These are phyloP conservation scores for Fusarium robinianum DNA, from an alignment of 2,329 filamentous ascomycete genomes.

Conservation along the genomic window DNA sequence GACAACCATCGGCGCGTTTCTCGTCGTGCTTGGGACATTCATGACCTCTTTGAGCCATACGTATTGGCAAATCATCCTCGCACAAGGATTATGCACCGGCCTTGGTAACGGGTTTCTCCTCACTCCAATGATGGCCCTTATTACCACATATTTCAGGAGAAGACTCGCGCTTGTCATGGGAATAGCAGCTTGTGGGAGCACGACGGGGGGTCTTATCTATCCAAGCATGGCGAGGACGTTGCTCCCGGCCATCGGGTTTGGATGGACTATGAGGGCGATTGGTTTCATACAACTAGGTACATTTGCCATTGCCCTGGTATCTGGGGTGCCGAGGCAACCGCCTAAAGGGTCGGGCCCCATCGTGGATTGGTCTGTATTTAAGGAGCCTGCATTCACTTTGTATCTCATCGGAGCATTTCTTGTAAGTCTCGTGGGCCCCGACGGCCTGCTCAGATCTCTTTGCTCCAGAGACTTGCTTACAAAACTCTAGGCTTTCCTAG, in stretches of 20 bases:
- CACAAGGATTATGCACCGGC: conserved; percentile 13
- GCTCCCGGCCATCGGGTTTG: conserved; percentile 8
- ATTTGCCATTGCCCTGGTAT: not conserved
- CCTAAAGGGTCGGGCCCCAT: not conserved
- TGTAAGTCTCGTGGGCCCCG: conserved; percentile 3
- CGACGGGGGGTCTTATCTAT: conserved; percentile 8
- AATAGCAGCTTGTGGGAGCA: conserved; percentile 5
- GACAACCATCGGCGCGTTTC: too few species aligned
- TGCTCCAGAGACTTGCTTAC: conserved; percentile 60
- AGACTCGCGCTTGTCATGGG: conserved; percentile 6
- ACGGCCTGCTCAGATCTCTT: conserved; percentile 52
- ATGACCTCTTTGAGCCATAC: too few species aligned
- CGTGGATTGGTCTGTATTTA: conserved; percentile 11
- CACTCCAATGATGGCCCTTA: conserved; percentile 3
- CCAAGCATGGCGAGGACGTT: conserved; percentile 8
- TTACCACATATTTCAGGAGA: conserved; percentile 13
- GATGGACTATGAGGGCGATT: conserved; percentile 10
- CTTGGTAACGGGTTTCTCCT: conserved; percentile 14
- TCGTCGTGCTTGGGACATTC: too few species aligned
- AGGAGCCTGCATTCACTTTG: conserved; percentile 5
- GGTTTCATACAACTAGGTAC: conserved; percentile 12
- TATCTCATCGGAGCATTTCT: conserved; percentile 7
- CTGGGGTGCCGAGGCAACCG: conserved; percentile 2
- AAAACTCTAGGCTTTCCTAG: too few species aligned
- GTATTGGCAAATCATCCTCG: conserved; percentile 16